Evolutionary conservation across 176 grass and related monocot species (phyloP).

Genomic region (Poa annua): DNA sequence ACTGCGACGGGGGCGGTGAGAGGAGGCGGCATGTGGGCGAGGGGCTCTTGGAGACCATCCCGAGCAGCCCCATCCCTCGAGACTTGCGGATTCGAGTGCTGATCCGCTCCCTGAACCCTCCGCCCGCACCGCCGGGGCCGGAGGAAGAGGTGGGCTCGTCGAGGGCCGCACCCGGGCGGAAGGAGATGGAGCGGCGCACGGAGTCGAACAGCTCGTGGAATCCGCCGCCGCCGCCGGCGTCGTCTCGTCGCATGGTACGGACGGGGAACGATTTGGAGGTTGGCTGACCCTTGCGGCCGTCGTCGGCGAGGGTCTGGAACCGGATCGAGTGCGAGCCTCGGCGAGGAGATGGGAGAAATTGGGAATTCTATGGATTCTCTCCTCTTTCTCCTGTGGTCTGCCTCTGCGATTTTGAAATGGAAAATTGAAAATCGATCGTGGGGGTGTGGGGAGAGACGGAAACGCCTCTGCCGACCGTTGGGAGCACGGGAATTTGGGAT

Average conservation of each 20-base stretch:
- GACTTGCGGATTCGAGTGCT: conserved; percentile 70
- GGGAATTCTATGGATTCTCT: background rate
- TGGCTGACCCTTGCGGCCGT: background rate
- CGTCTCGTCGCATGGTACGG: background rate
- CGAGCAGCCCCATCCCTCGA: conserved; percentile 55
- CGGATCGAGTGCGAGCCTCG: background rate
- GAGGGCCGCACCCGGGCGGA: conserved; percentile 46
- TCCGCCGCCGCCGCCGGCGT: conserved; percentile 35
- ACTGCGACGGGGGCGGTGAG: background rate
- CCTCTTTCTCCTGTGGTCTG: no score
- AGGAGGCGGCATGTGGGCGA: conserved; percentile 46
- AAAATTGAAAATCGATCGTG: background rate
- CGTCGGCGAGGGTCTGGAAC: background rate
- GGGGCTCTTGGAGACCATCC: conserved; percentile 63
- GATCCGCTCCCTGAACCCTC: conserved; percentile 52
- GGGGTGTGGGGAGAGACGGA: background rate
- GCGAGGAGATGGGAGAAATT: background rate
- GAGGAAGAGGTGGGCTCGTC: conserved; percentile 42
- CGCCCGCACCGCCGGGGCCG: background rate
- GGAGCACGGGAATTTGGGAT: background rate
- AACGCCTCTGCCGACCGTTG: background rate
- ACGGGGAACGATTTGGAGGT: background rate
- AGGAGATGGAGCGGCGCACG: conserved; percentile 67
- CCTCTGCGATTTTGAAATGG: background rate
- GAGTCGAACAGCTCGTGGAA: conserved; percentile 88